A percentile compares a stretch with the other conserved stretches of the same genome.
phyloP scores from a whole-genome alignment of 805 yeast genomes.

The Scheffersomyces ergatensis region DNA sequence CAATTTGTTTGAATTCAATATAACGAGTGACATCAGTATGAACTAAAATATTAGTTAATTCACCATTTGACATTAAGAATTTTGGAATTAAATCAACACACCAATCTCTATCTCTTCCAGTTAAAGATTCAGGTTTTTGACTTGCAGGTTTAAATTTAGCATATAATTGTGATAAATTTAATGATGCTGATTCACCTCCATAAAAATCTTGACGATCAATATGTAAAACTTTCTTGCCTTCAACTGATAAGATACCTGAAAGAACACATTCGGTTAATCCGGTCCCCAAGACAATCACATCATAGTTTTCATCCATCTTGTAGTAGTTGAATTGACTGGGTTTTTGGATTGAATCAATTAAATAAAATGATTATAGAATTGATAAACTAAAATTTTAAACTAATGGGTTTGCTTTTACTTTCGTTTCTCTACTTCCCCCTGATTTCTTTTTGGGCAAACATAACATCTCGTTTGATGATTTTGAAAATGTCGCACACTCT shows the following conservation, averaged over 20 bases:
- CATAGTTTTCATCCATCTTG: slow-evolving; percentile 91
- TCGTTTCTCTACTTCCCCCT: too few species aligned
- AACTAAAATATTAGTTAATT: slow-evolving; percentile 88
- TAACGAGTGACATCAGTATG: slow-evolving; percentile 96
- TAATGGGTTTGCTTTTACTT: too few species aligned
- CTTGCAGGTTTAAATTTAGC: slow-evolving; percentile 78
- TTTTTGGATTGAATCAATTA: too few species aligned
- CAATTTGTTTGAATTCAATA: slow-evolving; percentile 92
- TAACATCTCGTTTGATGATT: too few species aligned
- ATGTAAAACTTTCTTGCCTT: slow-evolving; percentile 95
- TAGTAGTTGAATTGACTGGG: too few species aligned
- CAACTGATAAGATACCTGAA: slow-evolving; percentile 93
- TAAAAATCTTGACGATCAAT: slow-evolving; percentile 95
- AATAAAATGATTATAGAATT: too few species aligned
- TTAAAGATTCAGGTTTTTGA: slow-evolving; percentile 62
- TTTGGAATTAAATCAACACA: slow-evolving; percentile 96
- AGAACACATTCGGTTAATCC: slow-evolving; percentile 97
- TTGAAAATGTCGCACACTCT: too few species aligned
- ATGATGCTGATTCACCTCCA: slow-evolving; percentile 90
- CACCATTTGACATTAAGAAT: slow-evolving; percentile 96
- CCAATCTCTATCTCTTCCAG: slow-evolving; percentile 96
- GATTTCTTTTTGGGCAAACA: too few species aligned
- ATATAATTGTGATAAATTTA: slow-evolving; percentile 68
- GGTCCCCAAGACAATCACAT: slow-evolving; percentile 90
- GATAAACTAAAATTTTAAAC: too few species aligned